Evolutionary conservation across 345 rosid species (phyloP).

Genomic region (Brassica nigra): DNA sequence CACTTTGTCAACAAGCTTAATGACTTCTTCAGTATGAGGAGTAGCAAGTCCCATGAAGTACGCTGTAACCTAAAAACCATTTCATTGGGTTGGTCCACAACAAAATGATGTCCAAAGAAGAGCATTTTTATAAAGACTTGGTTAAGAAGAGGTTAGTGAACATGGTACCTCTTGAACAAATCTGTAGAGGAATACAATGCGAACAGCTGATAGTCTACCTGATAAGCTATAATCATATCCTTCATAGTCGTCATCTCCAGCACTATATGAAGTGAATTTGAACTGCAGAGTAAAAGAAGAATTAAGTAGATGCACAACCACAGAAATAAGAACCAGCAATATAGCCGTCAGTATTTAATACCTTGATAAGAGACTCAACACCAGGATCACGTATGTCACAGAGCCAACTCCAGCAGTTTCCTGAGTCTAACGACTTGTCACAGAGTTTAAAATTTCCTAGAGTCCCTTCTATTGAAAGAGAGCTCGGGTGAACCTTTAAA

Average conservation of each 20-base stretch:
- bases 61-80: constrained; percentile 65
- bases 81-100: constrained; percentile 30
- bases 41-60: constrained; percentile 97
- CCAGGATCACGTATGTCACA: constrained; percentile 99
- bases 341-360: constrained; percentile 29
- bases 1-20: constrained; percentile 95
- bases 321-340: constrained; percentile 16
- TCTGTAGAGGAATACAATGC: constrained; percentile 90
- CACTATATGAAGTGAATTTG: constrained; percentile 81
- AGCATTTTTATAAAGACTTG: neutral
- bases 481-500: constrained; percentile 84
- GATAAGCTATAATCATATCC: constrained; percentile 92
- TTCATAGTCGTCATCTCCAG: constrained; percentile 95
- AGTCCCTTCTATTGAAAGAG: constrained; percentile 87
- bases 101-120: constrained; percentile 21
- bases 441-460: constrained; percentile 92
- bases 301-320: constrained; percentile 24
- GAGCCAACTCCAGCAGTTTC: constrained; percentile 88
- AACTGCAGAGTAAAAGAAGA: constrained; percentile 58
- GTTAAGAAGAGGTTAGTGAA: constrained; percentile 17
- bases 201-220: constrained; percentile 91
- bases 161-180: constrained; percentile 91
- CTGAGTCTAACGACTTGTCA: constrained; percentile 83
- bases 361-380: constrained; percentile 92
- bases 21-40: constrained; percentile 92